Percentiles rank a stretch among this genome's conserved stretches.
These are phyloP conservation scores for Phytopythium mirpurense DNA, from an alignment of 352 stramenopile genomes.

Conservation along the genomic window DNA sequence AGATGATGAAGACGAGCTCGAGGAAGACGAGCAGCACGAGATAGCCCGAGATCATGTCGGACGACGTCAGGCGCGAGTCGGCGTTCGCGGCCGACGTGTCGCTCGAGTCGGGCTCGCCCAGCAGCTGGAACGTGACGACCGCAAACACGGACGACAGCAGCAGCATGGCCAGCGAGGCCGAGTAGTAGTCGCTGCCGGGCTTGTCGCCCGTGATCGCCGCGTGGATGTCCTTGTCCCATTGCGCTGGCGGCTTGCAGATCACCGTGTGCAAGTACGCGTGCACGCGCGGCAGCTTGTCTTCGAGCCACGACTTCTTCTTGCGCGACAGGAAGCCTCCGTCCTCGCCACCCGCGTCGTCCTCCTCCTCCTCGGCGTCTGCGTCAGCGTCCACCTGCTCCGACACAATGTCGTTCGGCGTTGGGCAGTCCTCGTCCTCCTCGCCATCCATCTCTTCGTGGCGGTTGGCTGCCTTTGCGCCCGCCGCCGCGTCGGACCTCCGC, in stretches of 20 bases:
- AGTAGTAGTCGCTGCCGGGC: constrained; percentile 73
- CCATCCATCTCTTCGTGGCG: neutral
- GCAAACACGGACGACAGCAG: constrained; percentile 66
- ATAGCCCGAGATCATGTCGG: constrained; percentile 81
- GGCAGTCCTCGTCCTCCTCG: neutral
- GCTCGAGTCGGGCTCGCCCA: constrained; percentile 53
- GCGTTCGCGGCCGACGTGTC: constrained; percentile 29
- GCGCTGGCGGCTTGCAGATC: constrained; percentile 48
- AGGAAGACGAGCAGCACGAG: constrained; percentile 80
- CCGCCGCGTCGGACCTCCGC: constrained; percentile 11
- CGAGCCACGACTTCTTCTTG: constrained; percentile 51
- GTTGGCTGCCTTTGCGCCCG: constrained; percentile 8
- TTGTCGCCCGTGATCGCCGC: constrained; percentile 74
- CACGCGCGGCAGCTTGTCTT: constrained; percentile 39
- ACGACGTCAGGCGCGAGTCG: constrained; percentile 52
- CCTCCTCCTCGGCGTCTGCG: constrained; percentile 37
- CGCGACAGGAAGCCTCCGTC: constrained; percentile 30
- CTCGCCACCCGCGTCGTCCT: constrained; percentile 47
- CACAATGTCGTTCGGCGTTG: constrained; percentile 17
- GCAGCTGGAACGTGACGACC: constrained; percentile 68
- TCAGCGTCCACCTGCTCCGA: constrained; percentile 65
- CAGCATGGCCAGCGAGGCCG: constrained; percentile 52
- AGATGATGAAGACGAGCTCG: constrained; percentile 78
- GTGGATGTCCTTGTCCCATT: constrained; percentile 87
- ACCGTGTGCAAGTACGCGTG: constrained; percentile 62